Base-by-base conservation (phyloP, 495 filamentous ascomycete species). In the Hypoxylon lienhwacheense region DNA sequence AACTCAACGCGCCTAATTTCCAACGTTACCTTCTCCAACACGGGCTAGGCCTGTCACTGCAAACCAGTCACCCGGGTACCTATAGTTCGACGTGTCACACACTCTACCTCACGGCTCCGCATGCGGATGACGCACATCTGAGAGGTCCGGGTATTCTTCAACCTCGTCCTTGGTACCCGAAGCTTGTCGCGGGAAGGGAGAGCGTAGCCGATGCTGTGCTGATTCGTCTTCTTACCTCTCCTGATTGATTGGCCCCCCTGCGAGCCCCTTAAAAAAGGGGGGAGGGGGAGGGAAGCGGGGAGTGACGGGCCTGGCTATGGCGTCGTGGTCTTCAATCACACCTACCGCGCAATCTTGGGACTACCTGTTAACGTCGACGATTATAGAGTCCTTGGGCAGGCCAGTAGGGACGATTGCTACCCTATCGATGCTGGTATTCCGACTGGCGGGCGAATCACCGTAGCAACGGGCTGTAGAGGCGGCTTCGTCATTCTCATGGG, bases 61-160 rank as follows among this genome's bases (percentile, higher is more conserved):
- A 59, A 61, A 55, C 57, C 57, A 61, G 34, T 61, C 51, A 51
- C 45, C 51, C 57, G 57, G 57, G 57, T 61, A n/a, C n/a, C n/a
- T n/a, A 55, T 61, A 61, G 51, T 51, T 55, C 29, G 50, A 54
- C 49, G 40, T 55, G 41, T 41, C 51, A 55, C 51, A 55, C 51
- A 61, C 41, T 47, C 32, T 36, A 47, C 43, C 31, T 41, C 29
- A 49, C 40, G 33, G 19, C 46, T 50, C 47, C 52, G 57, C 51
- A 61, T 51, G 40, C 34, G 46, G 45, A 52, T 61, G 52, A 61
- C 58, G 58, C 58, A 61, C 52, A 20, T 48, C 52, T 41, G 15
- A 34, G 47, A 39, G 42, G 43, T 47, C 52, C 51, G 47, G 58
- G 46, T 55, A 19, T 61, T 61, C 47, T 53, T 61, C 31, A 56